Conservation (phyloP, 495 filamentous ascomycete species). For the Schizothecium vesticola region DNA sequence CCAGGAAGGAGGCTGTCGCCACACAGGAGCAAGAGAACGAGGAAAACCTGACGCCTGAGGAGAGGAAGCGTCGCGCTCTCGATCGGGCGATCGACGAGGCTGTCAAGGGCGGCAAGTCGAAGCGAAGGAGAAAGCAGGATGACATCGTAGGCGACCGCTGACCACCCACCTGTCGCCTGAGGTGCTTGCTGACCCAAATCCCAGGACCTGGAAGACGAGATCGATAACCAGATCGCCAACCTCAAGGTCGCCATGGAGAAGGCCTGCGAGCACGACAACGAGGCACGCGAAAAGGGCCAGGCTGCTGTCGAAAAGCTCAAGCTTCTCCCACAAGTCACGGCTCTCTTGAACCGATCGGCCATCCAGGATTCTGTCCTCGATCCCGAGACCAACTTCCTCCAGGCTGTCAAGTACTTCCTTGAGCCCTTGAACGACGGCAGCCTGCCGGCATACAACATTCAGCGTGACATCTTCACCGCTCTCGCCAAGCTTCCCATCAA, state of each 20-base stretch:
- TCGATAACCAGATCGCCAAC: constrained; percentile 82
- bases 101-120: constrained; percentile 65
- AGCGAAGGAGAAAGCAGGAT: constrained; percentile 78
- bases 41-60: constrained; percentile 56
- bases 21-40: constrained; percentile 58
- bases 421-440: constrained; percentile 91
- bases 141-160: constrained; percentile 63
- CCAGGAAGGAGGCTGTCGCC: constrained; percentile 39
- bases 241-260: constrained; percentile 89
- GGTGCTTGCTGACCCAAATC: constrained; percentile 14
- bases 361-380: constrained; percentile 78
- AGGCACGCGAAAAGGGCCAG: constrained; percentile 66
- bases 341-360: constrained; percentile 80
- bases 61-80: constrained; percentile 72
- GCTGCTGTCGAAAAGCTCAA: constrained; percentile 90
- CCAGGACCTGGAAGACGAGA: constrained; percentile 81
- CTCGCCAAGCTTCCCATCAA: constrained; percentile 76
- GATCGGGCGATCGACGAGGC: constrained; percentile 84
- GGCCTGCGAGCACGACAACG: constrained; percentile 80
- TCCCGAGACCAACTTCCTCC: constrained; percentile 88
- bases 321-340: constrained; percentile 87
- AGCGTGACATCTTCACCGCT: constrained; percentile 83
- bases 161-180: neutral
- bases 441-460: constrained; percentile 92
- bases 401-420: constrained; percentile 93